phyloP scores from a whole-genome alignment of 495 filamentous ascomycete species.

The Aspergillus leporis region DNA sequence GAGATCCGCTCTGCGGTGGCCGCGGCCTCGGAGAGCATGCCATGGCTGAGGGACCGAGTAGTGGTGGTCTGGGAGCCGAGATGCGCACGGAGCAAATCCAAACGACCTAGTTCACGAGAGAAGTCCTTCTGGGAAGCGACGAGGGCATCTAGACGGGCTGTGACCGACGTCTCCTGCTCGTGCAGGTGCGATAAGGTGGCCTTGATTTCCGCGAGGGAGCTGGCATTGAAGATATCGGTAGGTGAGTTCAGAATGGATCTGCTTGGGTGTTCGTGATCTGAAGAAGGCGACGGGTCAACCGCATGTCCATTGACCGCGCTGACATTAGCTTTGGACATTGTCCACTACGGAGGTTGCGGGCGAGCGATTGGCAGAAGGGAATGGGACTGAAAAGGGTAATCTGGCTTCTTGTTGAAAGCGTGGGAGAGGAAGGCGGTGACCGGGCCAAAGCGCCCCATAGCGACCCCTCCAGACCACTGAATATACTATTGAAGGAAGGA shows the following conservation, averaged over 20 bases:
- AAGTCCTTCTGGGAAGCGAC: slow-evolving; percentile 80
- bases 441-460: too few relatives aligned
- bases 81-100: slow-evolving; percentile 86
- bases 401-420: slow-evolving; percentile 17
- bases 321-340: slow-evolving; percentile 26
- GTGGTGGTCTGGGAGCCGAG: slow-evolving; percentile 86
- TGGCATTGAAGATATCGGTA: slow-evolving; percentile 64
- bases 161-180: slow-evolving; percentile 72
- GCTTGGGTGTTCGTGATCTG: slow-evolving; percentile 15
- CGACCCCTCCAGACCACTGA: too few relatives aligned
- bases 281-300: slow-evolving; percentile 13
- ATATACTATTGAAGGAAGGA: too few relatives aligned
- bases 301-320: slow-evolving; percentile 32
- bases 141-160: slow-evolving; percentile 70
- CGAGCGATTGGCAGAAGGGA: not conserved
- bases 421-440: slow-evolving; percentile 35
- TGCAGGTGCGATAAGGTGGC: slow-evolving; percentile 72
- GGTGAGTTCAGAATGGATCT: slow-evolving; percentile 17
- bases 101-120: slow-evolving; percentile 76
- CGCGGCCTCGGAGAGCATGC: slow-evolving; percentile 81
- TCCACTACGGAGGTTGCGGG: slow-evolving; percentile 6
- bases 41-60: slow-evolving; percentile 79
- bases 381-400: slow-evolving; percentile 10
- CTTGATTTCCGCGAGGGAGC: slow-evolving; percentile 74
- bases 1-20: slow-evolving; percentile 86